Evolutionary conservation across 768 basidiomycete species (phyloP), one percentile per base, ranked within the genome.

Genomic region (Suillus fuscotomentosus): DNA sequence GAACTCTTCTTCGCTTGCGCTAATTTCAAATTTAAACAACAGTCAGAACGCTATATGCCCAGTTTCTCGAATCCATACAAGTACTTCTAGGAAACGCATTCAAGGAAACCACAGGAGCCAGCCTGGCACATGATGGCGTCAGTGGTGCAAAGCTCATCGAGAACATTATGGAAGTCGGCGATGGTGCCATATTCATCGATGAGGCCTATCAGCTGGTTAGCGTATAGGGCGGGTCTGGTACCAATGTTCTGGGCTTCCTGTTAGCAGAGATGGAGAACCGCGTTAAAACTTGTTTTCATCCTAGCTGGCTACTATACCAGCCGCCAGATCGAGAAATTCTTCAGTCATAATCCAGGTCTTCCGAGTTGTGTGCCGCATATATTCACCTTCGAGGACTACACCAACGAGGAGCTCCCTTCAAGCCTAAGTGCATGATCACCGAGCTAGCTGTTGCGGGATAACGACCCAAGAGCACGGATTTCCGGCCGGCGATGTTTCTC

Each of bases 221-320:
- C 47, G 72, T 75, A 36, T 71, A 82, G 69, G 84, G 80, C 68
- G 70, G 70, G 53, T 73, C 76, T 47, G 88, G 88, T 10, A 68
- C 73, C 9, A 80, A 84, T 56, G 86, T 89, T 13, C 79, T 89
- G 7, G 87, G 88, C 67, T 88, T 83, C 68, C 79, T 88, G 1
- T 78, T 88, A 5, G 86, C 87, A 0, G 87, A 88, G 70, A 88
- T 89, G 85, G 86, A 88, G 70, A 88, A 88, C 71, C 79, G 82
- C 22, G 76, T 84, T 17, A 87, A 85, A 7, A 82, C 65, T 88
- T 5, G 86, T 87, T 11, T 89, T 88, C 75, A 85, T 89, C 62
- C 75, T 89, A 11, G 88, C 88, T 0, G 88, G 88, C 5, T 89
- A 89, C 3, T 3, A 27, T 27, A 27, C 27, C 69, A 81, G 76